Percentiles rank a stretch among this genome's conserved stretches.
These are phyloP conservation scores for Pleurotus platypus DNA, from an alignment of 768 basidiomycete genomes.

Conservation along the genomic window DNA sequence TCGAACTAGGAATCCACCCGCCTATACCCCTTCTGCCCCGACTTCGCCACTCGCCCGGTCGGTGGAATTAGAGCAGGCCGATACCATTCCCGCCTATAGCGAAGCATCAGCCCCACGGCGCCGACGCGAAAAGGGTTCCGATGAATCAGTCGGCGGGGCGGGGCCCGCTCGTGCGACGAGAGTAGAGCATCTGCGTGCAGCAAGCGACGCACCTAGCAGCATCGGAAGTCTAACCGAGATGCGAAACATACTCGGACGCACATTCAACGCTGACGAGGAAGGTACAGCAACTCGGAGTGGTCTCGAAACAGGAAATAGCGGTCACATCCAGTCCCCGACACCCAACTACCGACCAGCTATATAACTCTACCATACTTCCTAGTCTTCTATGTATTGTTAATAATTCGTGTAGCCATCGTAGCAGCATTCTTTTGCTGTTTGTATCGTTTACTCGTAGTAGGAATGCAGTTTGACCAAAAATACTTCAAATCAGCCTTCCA, in stretches of 20 bases:
- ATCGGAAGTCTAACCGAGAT: constrained; percentile 1
- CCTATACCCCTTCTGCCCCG: background rate
- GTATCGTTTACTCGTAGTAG: background rate
- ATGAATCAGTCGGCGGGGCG: background rate
- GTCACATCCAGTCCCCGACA: background rate
- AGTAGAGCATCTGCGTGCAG: background rate
- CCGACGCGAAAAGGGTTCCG: background rate
- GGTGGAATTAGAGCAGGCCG: background rate
- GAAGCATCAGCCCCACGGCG: background rate
- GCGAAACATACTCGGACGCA: background rate
- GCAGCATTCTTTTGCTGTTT: background rate
- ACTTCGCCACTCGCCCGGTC: background rate
- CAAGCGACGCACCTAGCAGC: background rate
- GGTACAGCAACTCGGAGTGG: constrained; percentile 5
- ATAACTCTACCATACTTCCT: background rate
- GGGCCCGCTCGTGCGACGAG: background rate
- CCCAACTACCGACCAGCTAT: background rate
- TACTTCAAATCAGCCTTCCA: background rate
- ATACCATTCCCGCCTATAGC: constrained; percentile 2
- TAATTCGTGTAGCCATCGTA: too few relatives aligned
- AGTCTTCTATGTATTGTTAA: too few relatives aligned
- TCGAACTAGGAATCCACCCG: background rate
- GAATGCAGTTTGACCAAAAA: background rate
- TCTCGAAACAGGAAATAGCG: constrained; percentile 4
- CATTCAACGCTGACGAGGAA: background rate